Evolutionary conservation across 2,329 filamentous ascomycete species (phyloP).

Genomic region (Claviceps humidiphila): DNA sequence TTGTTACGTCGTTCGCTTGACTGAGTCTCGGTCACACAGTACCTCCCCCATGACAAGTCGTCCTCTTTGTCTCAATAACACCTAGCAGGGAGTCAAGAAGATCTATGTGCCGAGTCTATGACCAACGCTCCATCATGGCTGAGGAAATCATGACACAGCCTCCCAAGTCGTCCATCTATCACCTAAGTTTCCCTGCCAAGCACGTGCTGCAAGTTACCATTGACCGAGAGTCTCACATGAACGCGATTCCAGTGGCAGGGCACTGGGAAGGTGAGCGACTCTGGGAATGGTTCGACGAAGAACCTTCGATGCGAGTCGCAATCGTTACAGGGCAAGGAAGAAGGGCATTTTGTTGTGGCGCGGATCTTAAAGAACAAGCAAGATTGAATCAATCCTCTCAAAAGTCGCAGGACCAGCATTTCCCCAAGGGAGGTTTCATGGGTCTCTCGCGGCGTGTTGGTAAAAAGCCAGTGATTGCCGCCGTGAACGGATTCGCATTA

Average conservation of each 20-base stretch:
- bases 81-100: neutral
- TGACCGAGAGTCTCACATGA: slow-evolving; percentile 34
- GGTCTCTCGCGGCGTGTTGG: slow-evolving; percentile 42
- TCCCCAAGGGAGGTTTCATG: slow-evolving; percentile 28
- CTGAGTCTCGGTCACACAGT: too few species aligned
- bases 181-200: slow-evolving; percentile 30
- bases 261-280: slow-evolving; percentile 35
- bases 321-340: slow-evolving; percentile 38
- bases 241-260: slow-evolving; percentile 27
- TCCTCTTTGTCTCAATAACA: neutral
- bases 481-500: slow-evolving; percentile 43
- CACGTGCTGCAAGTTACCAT: slow-evolving; percentile 39
- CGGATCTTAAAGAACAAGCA: slow-evolving; percentile 36
- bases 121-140: slow-evolving; percentile 3
- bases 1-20: too few species aligned
- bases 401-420: slow-evolving; percentile 2
- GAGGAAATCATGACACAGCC: slow-evolving; percentile 7
- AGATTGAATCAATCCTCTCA: slow-evolving; percentile 15
- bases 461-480: slow-evolving; percentile 47
- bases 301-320: slow-evolving; percentile 32
- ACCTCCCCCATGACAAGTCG: too few species aligned
- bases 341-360: slow-evolving; percentile 40
- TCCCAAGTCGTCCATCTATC: slow-evolving; percentile 7
- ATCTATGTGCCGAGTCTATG: neutral
- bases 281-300: slow-evolving; percentile 39